These are phyloP conservation scores for Asparagopsis taxiformis DNA, from an alignment of 31 red algal species.

Conservation along the genomic window DNA sequence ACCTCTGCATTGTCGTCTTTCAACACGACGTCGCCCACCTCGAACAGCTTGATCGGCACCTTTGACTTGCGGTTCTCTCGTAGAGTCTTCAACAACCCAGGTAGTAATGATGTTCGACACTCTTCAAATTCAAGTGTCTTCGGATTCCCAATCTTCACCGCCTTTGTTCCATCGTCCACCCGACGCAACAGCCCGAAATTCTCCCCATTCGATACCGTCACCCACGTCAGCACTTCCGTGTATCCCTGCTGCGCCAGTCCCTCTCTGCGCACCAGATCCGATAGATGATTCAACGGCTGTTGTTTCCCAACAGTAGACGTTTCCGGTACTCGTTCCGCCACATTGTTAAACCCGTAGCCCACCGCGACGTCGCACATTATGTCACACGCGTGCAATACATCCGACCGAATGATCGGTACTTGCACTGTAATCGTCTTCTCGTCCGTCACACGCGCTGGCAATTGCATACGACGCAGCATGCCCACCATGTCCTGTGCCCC, in stretches of 20 bases:
- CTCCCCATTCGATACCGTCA: conserved; percentile 93
- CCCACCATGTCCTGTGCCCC: conserved; percentile 50
- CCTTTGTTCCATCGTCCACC: conserved; percentile 59
- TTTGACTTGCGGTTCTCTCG: conserved; percentile 91
- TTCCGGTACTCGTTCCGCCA: conserved; percentile 72
- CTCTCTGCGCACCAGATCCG: conserved; percentile 89
- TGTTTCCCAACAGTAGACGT: conserved; percentile 78
- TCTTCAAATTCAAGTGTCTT: conserved; percentile 95
- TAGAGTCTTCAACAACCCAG: conserved; percentile 96
- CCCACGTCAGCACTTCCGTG: conserved; percentile 98
- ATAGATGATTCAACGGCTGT: conserved; percentile 82
- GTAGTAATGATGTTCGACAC: conserved; percentile 80
- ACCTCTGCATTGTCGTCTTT: conserved; percentile 65
- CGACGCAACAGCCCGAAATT: conserved; percentile 83
- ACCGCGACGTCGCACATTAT: conserved; percentile 96
- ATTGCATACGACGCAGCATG: conserved; percentile 78
- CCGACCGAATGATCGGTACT: conserved; percentile 84
- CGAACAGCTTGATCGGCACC: conserved; percentile 94
- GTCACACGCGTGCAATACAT: conserved; percentile 96
- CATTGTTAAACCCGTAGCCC: conserved; percentile 86
- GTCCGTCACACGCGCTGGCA: conserved; percentile 47
- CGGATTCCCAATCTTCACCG: conserved; percentile 95
- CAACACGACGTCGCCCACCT: conserved; percentile 90
- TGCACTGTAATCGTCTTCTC: conserved; percentile 61
- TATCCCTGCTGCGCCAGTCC: conserved; percentile 92